These are phyloP conservation scores for Moniliella sp. DNA, from an alignment of 1,284 basidiomycete genomes.

Conservation along the genomic window DNA sequence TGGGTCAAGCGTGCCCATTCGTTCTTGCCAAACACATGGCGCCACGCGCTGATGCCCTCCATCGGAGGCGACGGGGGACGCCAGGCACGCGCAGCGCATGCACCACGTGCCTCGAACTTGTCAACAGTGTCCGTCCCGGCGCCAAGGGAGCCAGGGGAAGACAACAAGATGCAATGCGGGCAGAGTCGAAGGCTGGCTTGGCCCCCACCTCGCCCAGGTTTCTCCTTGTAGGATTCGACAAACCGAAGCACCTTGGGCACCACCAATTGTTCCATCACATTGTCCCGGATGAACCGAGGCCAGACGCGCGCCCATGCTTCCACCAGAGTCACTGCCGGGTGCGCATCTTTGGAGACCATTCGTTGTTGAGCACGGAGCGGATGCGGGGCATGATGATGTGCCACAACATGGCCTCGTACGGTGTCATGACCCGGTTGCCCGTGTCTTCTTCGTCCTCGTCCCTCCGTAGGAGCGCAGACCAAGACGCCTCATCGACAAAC, in stretches of 20 bases:
- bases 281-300: conserved; percentile 75
- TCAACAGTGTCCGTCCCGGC: too few relatives aligned
- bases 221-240: too few relatives aligned
- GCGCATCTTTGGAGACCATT: conserved; percentile 57
- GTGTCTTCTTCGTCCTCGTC: conserved; percentile 43
- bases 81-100: too few relatives aligned
- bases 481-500: too few relatives aligned
- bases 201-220: background rate
- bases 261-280: conserved; percentile 79
- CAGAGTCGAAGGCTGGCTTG: too few relatives aligned
- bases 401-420: conserved; percentile 84
- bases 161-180: conserved; percentile 59
- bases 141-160: conserved; percentile 97
- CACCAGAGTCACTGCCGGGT: conserved; percentile 61
- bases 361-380: conserved; percentile 55
- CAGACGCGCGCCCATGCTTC: conserved; percentile 70
- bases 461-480: too few relatives aligned
- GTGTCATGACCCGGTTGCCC: conserved; percentile 54
- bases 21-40: conserved; percentile 47
- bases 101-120: too few relatives aligned
- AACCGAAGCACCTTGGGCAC: conserved; percentile 88
- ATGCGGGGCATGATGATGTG: conserved; percentile 79
- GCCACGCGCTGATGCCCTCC: conserved; percentile 1
- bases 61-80: too few relatives aligned
- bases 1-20: conserved; percentile 83